A percentile compares a stretch with the other conserved stretches of the same genome.
Conservation (phyloP, 148 eudicot species). For the Fagopyrum tataricum region DNA sequence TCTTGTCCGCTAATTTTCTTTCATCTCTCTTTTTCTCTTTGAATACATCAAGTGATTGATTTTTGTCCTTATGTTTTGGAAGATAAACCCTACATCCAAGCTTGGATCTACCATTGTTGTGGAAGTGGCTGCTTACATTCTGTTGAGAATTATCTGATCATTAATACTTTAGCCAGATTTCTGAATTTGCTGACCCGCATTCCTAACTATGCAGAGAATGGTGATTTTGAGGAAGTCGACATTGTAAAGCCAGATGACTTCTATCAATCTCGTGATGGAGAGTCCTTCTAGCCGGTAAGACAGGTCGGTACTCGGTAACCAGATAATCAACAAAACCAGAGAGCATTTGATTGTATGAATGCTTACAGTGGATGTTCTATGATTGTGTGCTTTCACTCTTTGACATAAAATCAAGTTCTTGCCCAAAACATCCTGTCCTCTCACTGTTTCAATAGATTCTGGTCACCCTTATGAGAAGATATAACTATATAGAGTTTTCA, state of each 20-base stretch:
- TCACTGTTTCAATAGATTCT: neutral
- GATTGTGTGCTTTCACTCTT: neutral
- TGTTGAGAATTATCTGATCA: neutral
- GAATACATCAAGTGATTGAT: too few species aligned
- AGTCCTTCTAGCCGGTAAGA: conserved; percentile 35
- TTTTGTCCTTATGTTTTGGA: too few species aligned
- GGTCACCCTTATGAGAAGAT: too few species aligned
- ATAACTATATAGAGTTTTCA: too few species aligned
- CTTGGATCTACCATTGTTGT: neutral
- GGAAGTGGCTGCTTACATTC: neutral
- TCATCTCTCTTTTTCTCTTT: neutral
- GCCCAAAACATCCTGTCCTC: neutral
- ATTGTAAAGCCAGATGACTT: conserved; percentile 62
- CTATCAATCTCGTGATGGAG: conserved; percentile 58
- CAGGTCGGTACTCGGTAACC: neutral
- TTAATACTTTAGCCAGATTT: too few species aligned
- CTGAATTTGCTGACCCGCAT: neutral
- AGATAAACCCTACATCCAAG: neutral
- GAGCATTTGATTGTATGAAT: neutral
- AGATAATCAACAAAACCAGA: neutral
- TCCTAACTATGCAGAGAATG: conserved; percentile 52
- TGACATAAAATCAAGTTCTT: neutral
- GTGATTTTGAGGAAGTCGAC: conserved; percentile 81
- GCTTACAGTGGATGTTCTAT: neutral
- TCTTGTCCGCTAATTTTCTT: neutral